Evolutionary conservation across 306 rosid genomes (phyloP), one percentile per base, ranked within the genome.

Genomic region (Acacia confusa): DNA sequence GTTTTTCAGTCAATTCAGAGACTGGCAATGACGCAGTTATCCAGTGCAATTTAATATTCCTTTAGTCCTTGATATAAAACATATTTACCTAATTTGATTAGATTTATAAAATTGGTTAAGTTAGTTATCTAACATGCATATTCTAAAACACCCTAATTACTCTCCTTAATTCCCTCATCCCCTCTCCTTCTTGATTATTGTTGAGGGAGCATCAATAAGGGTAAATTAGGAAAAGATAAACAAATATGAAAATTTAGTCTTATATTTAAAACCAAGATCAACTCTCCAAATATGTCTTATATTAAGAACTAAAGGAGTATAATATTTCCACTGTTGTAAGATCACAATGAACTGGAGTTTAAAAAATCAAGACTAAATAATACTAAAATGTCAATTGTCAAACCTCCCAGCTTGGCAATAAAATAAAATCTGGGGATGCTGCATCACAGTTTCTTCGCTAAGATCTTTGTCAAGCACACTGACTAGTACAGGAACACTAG

Each of bases 371-470:
- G 71, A 78, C 5, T 8, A 85, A 79, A 65, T 24, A 75, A 82
- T 67, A 78, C 41, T 48, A 64, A 45, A 74, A 81, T 52, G 71
- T 17, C 87, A 45, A 74, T 79, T 52, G 71, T 17, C 87, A 3
- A 83, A 96, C 99, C 99, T 96, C 83, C 99, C 99, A 1, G 97
- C 98, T 88, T 96, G 99, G 86, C 99, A 93, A 84, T 96, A 96
- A 90, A 96, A 96, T 83, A 96, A 83, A 89, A 96, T 96, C 82
- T 96, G 99, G 65, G 99, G 99, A 90, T 96, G 98, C 87, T 92
- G 98, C 97, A 96, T 91, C 76, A 96, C 92, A 48, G 99, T 93
- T 89, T 96, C 94, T 87, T 96, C 99, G 73, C 86, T 76, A 78
- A 96, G 98, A 92, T 96, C 99, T 88, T 96, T 93, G 89, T 96